Base-by-base conservation (phyloP, 2,329 filamentous ascomycete species). In the Penicillium sp. region DNA sequence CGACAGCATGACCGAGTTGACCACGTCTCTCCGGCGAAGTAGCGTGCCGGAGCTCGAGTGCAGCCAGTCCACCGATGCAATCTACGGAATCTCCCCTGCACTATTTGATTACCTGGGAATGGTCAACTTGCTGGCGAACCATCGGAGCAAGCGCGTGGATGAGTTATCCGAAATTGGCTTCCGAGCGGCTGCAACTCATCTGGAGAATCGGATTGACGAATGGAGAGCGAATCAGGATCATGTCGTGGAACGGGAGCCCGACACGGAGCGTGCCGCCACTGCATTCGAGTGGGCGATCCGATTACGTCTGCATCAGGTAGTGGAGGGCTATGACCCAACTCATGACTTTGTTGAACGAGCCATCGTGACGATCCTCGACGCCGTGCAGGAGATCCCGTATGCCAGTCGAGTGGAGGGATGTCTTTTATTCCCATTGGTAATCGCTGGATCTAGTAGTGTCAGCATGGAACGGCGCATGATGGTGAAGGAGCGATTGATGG, bases 261-360 rank as follows among this genome's bases (percentile, higher is more conserved):
- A 74, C 35, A 66, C 68, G 1, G 49, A 72, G 9, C 55, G 67
- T 42, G 72, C 72, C 16, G 72, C 73, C 2, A 63, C 60, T 14
- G 72, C 73, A 5, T 76, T 74, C 51, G 72, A 76, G 50, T 69
- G 69, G 56, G 73, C 74, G 8, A 65, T 76, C n/a, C 66, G 71
- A 8, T 62, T 76, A 16, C 67, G 74, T 8, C 64, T 76, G 16
- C 72, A 76, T 56, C 73, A 76, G 52, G 69, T 76, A 27, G 69
- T 74, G 10, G 70, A 76, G 41, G 74, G 74, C 1, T 76, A 76
- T 53, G 66, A 70, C 22, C 53, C 71, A 9, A 49, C 60, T 9
- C 66, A 76, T 39, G 58, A 65, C 3, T 66, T 65, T 27, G 72
- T 74, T 3, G 61, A 64, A 14, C 56, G 59, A 25, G 66, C 66